These are phyloP conservation scores for Lumnitzera racemosa DNA, from an alignment of 345 rosid genomes.

Conservation along the genomic window DNA sequence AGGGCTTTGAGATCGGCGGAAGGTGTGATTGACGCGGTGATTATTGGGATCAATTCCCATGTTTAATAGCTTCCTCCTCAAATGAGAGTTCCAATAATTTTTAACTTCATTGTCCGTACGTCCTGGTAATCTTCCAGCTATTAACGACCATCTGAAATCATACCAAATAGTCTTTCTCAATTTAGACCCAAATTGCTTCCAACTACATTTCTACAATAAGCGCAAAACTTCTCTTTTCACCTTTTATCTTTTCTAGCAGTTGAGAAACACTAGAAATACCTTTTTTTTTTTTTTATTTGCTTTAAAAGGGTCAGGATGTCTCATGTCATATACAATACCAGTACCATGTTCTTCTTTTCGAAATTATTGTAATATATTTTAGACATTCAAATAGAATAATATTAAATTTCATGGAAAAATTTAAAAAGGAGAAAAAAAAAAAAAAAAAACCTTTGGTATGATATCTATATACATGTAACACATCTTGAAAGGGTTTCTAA, in stretches of 20 bases:
- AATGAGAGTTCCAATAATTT: slow-evolving; percentile 39
- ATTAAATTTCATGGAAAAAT: too few species aligned
- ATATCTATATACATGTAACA: too few species aligned
- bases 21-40: slow-evolving; percentile 19
- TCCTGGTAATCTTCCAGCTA: slow-evolving; percentile 45
- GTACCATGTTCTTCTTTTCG: background rate
- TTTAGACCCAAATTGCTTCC: background rate
- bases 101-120: slow-evolving; percentile 41
- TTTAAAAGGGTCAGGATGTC: background rate
- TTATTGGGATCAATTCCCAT: slow-evolving; percentile 39
- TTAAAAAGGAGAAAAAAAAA: too few species aligned
- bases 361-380: background rate
- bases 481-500: too few species aligned
- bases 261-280: background rate
- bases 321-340: background rate
- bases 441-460: too few species aligned
- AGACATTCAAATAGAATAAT: too few species aligned
- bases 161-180: background rate
- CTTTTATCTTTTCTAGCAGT: background rate
- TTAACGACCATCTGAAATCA: slow-evolving; percentile 36
- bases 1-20: slow-evolving; percentile 4
- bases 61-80: slow-evolving; percentile 30
- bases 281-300: background rate
- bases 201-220: background rate
- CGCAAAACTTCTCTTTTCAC: background rate